phyloP scores from a whole-genome alignment of 2,329 filamentous ascomycete genomes.

The Lojkania enalia region DNA sequence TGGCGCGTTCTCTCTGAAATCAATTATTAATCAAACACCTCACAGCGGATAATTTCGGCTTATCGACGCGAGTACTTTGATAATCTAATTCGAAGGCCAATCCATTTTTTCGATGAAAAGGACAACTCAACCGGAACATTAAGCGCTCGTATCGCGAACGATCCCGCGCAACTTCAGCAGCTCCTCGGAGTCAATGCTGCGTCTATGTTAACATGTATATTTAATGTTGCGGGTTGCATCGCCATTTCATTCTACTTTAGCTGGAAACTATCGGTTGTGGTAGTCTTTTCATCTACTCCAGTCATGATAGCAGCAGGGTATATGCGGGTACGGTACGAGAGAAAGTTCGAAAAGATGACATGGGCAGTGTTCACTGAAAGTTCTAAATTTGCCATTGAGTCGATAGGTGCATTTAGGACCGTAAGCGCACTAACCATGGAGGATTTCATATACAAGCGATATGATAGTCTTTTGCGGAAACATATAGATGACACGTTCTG shows the following conservation, averaged over 20 bases:
- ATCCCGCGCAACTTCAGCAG: slow-evolving; percentile 32
- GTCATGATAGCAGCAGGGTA: slow-evolving; percentile 78
- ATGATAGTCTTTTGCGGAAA: slow-evolving; percentile 67
- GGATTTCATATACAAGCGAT: slow-evolving; percentile 72
- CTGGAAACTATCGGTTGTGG: slow-evolving; percentile 85
- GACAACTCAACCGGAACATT: slow-evolving; percentile 86
- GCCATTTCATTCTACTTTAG: slow-evolving; percentile 70
- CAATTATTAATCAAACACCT: neutral
- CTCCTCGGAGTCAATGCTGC: slow-evolving; percentile 53
- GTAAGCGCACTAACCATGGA: slow-evolving; percentile 91
- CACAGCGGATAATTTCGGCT: slow-evolving; percentile 60
- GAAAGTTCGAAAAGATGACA: slow-evolving; percentile 27
- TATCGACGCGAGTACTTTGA: slow-evolving; percentile 79
- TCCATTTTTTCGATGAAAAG: slow-evolving; percentile 86
- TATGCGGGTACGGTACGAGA: slow-evolving; percentile 68
- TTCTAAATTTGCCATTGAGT: slow-evolving; percentile 86
- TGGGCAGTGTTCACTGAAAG: slow-evolving; percentile 81
- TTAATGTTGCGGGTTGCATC: slow-evolving; percentile 75
- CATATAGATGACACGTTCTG: slow-evolving; percentile 70
- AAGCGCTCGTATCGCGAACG: slow-evolving; percentile 60
- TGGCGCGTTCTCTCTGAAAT: neutral
- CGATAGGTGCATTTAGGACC: slow-evolving; percentile 87
- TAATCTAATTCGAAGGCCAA: slow-evolving; percentile 85
- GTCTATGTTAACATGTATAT: slow-evolving; percentile 77
- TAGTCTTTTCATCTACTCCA: slow-evolving; percentile 61